Base-by-base conservation (phyloP, 345 rosid species). In the Linum trigynum region DNA sequence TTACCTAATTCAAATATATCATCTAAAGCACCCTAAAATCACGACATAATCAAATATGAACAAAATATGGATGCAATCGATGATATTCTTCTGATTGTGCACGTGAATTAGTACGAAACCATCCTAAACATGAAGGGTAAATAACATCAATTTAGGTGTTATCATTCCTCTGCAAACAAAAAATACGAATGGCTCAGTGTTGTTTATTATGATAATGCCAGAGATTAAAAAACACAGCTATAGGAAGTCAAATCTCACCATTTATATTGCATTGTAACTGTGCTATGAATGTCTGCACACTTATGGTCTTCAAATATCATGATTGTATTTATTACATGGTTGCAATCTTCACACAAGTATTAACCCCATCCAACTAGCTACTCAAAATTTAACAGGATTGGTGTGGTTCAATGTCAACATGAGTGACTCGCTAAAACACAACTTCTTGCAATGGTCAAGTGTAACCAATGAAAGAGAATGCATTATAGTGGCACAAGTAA, bases 211-310 rank as follows among this genome's bases (percentile, higher is more conserved):
- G 53, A 23, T 39, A 1, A 60, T 38, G 41, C 4, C 14, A 50
- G 59, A 51, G n/a, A 48, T 9, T 48, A 3, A n/a, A 39, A 39
- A 37, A 71, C 32, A 38, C 15, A 32, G 64, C 39, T 8, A 1
- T 0, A 57, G 23, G 39, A 72, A 23, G 48, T 0, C 16, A 48
- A 45, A 3, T 8, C 62, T 71, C 74, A 90, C 99, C 97, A 91
- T 84, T 90, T 97, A 71, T 86, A 88, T 77, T 94, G 97, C 99
- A 94, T 85, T 5, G 99, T 88, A 70, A 94, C 97, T 0, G 99
- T 94, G 85, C 90, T 90, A 58, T 97, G 97, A 76, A 94, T 94
- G 74, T 90, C 97, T 3, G 97, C 99, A 81, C 88, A 94, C 81
- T 94, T 94, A 14, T 97, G 90, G 75, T 94, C 99, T 70, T 94